Evolutionary conservation across 306 rosid species (phyloP).

Genomic region (Sicyos baderoa): DNA sequence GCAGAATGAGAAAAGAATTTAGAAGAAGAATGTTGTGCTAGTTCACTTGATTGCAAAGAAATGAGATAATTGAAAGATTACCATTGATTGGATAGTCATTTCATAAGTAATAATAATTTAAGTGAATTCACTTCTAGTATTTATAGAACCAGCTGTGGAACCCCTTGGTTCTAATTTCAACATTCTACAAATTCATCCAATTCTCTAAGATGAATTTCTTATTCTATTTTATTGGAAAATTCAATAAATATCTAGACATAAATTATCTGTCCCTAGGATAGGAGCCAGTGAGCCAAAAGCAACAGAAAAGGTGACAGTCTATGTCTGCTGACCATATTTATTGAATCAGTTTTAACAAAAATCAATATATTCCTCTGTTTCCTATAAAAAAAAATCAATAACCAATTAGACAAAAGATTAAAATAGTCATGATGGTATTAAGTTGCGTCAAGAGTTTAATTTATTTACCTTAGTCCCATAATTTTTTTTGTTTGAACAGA

Average conservation of each 20-base stretch:
- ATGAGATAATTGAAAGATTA: not conserved
- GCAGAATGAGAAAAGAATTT: conserved; percentile 4
- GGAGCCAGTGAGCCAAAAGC: not conserved
- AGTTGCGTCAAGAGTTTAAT: not conserved
- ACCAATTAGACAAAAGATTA: not conserved
- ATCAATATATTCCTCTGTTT: too few relatives aligned
- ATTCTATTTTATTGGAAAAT: not conserved
- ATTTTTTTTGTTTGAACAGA: too few relatives aligned
- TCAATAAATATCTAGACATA: not conserved
- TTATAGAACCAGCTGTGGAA: not conserved
- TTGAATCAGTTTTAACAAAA: not conserved
- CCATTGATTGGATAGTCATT: not conserved
- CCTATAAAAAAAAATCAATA: not conserved
- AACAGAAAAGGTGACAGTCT: not conserved
- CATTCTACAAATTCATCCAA: not conserved
- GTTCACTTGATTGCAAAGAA: not conserved
- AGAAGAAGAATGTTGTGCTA: not conserved
- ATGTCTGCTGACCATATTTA: not conserved
- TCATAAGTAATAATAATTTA: not conserved
- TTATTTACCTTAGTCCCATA: not conserved
- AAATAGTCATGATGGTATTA: not conserved
- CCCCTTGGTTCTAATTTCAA: not conserved
- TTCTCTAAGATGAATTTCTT: not conserved
- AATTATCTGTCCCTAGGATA: not conserved
- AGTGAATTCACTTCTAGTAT: not conserved